Conservation (phyloP, 768 basidiomycete species). For the Dioszegia crocea region DNA sequence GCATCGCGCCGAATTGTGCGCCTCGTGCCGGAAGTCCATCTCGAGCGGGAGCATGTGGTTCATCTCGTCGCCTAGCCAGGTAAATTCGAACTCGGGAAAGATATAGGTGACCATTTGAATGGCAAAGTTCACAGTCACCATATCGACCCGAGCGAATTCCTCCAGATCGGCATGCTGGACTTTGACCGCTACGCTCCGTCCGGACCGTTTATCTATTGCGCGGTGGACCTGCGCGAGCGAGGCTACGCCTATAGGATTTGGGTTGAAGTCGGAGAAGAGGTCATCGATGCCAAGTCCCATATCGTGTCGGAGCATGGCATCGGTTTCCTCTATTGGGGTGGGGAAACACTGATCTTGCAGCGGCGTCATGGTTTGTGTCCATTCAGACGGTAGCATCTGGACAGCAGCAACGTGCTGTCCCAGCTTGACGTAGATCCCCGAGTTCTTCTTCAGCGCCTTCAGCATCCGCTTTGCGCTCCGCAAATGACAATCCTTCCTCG, state of each 20-base stretch:
- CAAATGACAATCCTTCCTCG: constrained; percentile 72
- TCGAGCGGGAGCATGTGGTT: constrained; percentile 67
- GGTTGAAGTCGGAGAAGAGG: constrained; percentile 80
- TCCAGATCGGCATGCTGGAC: constrained; percentile 85
- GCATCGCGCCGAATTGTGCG: constrained; percentile 72
- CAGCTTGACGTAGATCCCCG: constrained; percentile 54
- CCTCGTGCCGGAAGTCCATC: constrained; percentile 92
- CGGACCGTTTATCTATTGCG: constrained; percentile 66
- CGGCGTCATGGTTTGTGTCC: constrained; percentile 55
- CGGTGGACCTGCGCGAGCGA: constrained; percentile 92
- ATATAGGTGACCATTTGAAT: constrained; percentile 81
- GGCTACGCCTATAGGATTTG: constrained; percentile 85
- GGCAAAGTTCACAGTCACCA: constrained; percentile 51
- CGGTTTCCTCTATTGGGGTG: constrained; percentile 72
- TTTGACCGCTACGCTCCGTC: constrained; percentile 71
- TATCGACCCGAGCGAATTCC: constrained; percentile 84
- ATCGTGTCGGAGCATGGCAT: constrained; percentile 71
- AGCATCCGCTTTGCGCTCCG: constrained; percentile 76
- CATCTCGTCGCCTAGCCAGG: constrained; percentile 94
- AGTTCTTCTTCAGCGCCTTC: constrained; percentile 79
- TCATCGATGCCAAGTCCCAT: constrained; percentile 63
- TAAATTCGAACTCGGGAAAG: constrained; percentile 95
- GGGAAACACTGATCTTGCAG: constrained; percentile 88
- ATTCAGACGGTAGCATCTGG: constrained; percentile 60
- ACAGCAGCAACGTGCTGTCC: constrained; percentile 80